A percentile compares a stretch with the other conserved stretches of the same genome.
Conservation (phyloP, 306 rosid species). For the Glycyrrhiza uralensis region DNA sequence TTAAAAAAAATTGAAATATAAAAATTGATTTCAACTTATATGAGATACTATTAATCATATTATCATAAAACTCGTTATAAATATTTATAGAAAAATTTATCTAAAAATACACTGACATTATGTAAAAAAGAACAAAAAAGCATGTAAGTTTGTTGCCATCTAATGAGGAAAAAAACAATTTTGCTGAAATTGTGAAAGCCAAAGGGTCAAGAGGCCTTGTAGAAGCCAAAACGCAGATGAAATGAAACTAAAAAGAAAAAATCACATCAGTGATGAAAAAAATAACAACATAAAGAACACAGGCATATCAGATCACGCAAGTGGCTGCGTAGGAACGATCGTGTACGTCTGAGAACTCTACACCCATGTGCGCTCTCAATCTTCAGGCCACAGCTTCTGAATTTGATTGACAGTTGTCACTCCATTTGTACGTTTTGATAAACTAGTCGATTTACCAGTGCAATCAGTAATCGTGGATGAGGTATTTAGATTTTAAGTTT, state of each 20-base stretch:
- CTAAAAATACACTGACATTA: no score
- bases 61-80: no score
- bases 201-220: neutral
- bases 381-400: neutral
- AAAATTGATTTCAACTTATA: no score
- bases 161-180: neutral
- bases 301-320: neutral
- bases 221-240: neutral
- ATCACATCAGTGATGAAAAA: neutral
- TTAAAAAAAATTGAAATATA: no score
- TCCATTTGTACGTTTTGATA: neutral
- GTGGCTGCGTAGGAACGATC: neutral
- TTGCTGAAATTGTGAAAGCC: neutral
- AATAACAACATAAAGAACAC: no score
- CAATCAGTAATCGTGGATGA: no score
- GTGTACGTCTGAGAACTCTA: constrained; percentile 11
- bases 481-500: no score
- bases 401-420: neutral
- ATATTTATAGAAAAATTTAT: no score
- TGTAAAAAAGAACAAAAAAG: neutral
- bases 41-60: no score
- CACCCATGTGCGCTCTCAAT: constrained; percentile 17
- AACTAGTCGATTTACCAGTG: neutral
- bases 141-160: neutral
- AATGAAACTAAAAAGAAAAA: neutral